Percentiles rank a stretch among this genome's conserved stretches.
phyloP scores from a whole-genome alignment of 352 stramenopile genomes.

The Aphanomyces stellatus region DNA sequence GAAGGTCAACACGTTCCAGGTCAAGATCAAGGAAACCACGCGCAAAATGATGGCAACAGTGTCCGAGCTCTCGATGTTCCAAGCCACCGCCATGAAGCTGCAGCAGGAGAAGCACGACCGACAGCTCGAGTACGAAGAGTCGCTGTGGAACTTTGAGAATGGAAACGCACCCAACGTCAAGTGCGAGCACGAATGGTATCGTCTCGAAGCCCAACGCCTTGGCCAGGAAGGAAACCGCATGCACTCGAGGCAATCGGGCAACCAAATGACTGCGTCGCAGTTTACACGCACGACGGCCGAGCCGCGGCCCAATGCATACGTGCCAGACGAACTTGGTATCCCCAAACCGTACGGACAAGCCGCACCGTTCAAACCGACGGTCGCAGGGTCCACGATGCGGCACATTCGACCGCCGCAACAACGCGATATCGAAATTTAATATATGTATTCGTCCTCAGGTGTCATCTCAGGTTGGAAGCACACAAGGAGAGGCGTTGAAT shows the following conservation, averaged over 20 bases:
- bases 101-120: constrained; percentile 86
- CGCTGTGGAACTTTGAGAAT: constrained; percentile 38
- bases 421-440: constrained; percentile 89
- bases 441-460: too few species aligned
- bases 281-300: constrained; percentile 85
- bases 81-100: constrained; percentile 90
- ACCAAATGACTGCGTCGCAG: constrained; percentile 39
- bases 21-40: constrained; percentile 85
- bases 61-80: constrained; percentile 92
- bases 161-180: constrained; percentile 67
- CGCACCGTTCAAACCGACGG: constrained; percentile 88
- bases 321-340: constrained; percentile 88
- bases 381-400: constrained; percentile 85
- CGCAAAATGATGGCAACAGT: constrained; percentile 93
- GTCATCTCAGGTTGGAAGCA: too few species aligned
- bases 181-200: constrained; percentile 67
- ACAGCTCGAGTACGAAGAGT: constrained; percentile 59
- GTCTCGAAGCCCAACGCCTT: constrained; percentile 46
- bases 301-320: constrained; percentile 89
- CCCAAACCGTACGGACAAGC: constrained; percentile 88
- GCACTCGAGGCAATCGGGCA: constrained; percentile 33
- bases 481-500: too few species aligned
- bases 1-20: constrained; percentile 87
- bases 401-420: constrained; percentile 85
- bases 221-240: constrained; percentile 38